phyloP scores from a whole-genome alignment of 2,329 filamentous ascomycete genomes.

The Ophiostoma quercus region DNA sequence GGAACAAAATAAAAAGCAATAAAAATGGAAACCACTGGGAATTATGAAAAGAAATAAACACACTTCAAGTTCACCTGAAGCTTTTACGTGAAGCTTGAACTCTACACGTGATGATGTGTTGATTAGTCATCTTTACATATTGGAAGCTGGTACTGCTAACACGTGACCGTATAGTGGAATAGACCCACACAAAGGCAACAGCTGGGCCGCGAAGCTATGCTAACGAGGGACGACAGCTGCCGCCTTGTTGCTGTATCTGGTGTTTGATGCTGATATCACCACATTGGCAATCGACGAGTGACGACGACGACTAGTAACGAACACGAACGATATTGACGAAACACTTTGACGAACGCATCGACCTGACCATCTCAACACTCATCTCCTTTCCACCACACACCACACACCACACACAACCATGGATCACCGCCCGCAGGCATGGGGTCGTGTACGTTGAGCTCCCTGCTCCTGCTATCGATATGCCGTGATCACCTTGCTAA shows the following conservation, averaged over 20 bases:
- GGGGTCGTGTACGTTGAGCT: slow-evolving; percentile 59
- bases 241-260: slow-evolving; percentile 7
- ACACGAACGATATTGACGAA: not conserved
- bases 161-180: not conserved
- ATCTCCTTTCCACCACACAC: not conserved
- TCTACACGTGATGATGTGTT: not conserved
- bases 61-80: not conserved
- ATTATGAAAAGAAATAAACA: not conserved
- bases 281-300: slow-evolving; percentile 8
- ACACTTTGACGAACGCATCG: not conserved
- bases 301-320: slow-evolving; percentile 14
- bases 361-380: not conserved
- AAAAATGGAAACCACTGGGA: not conserved
- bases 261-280: not conserved
- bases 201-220: slow-evolving; percentile 31
- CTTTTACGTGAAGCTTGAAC: not conserved
- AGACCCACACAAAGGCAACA: slow-evolving; percentile 28
- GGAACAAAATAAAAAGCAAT: not conserved
- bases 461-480: not conserved
- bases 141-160: not conserved
- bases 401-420: slow-evolving; percentile 37
- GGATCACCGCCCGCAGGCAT: slow-evolving; percentile 69
- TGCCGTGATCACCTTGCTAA: not conserved
- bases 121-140: not conserved
- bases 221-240: slow-evolving; percentile 21